Evolutionary conservation across 176 grass and related monocot species (phyloP), one percentile per base, ranked within the genome.

Genomic region (Aechmea fasciata): DNA sequence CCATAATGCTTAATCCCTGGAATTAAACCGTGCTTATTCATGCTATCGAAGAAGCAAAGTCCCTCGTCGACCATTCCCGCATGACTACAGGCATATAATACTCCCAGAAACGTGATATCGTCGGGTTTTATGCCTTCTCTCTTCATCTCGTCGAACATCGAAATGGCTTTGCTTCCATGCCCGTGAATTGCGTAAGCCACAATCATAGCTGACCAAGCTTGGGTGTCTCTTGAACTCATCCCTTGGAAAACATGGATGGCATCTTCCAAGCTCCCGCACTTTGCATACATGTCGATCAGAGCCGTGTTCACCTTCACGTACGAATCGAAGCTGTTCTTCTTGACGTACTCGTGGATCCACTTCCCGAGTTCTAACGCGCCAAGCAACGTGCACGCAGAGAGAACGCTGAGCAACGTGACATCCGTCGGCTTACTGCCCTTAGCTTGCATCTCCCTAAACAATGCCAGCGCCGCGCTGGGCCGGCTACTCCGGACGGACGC

Each of bases 201-300:
- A 1, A 87, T 91, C 89, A 91, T 91, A 51, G 81, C 79, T 0
- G 89, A 87, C 89, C 89, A 91, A 17, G 85, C 85, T 75, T 91
- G 84, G 48, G 70, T 82, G 25, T 91, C 89, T 24, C 69, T 91
- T 11, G 61, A 85, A 9, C 75, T 78, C 82, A 85, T 91, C 1
- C 61, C 89, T 49, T 72, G 24, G 52, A 91, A 91, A 52, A 87
- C 85, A 49, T 1, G n/a, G 15, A 80, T 10, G 26, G 89, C 89
- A 28, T 85, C 89, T 20, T 91, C 85, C 76, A 91, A 75, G 79
- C 89, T 91, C 67, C 89, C 89, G 2, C 89, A 91, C 24, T 87
- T 91, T 1, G 82, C 89, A 52, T 91, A 91, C 89, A 91, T 91
- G 66, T 91, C 85, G 2, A 91, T 82, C 73, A 91, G 51, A 0